Evolutionary conservation across 1,139 yeast species (phyloP).

Genomic region (Debaryomyces psychrophilus): DNA sequence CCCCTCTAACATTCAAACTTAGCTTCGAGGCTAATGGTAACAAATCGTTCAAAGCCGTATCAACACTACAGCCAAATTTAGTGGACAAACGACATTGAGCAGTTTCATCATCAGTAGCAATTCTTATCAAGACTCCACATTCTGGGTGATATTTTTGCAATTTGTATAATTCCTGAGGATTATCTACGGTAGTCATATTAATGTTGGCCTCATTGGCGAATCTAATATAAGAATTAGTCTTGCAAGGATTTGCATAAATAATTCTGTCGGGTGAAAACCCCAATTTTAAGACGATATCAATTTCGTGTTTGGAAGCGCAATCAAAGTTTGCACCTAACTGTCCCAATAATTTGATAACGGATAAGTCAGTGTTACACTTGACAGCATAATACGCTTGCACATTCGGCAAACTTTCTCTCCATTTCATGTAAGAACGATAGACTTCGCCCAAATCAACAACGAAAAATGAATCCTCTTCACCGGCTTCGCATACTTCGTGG

Average conservation of each 20-base stretch:
- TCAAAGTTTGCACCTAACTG: slow-evolving; percentile 78
- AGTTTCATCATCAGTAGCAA: slow-evolving; percentile 86
- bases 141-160: slow-evolving; percentile 67
- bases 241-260: slow-evolving; percentile 93
- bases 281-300: slow-evolving; percentile 61
- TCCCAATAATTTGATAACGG: slow-evolving; percentile 61
- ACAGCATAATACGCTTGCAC: slow-evolving; percentile 90
- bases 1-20: slow-evolving; percentile 72
- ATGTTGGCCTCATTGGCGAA: slow-evolving; percentile 63
- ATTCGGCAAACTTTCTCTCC: slow-evolving; percentile 69
- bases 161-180: slow-evolving; percentile 80
- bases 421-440: slow-evolving; percentile 57
- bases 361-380: slow-evolving; percentile 81
- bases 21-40: slow-evolving; percentile 65
- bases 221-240: slow-evolving; percentile 77
- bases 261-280: slow-evolving; percentile 70
- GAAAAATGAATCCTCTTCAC: slow-evolving; percentile 85
- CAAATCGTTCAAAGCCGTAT: slow-evolving; percentile 54
- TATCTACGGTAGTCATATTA: slow-evolving; percentile 85
- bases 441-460: slow-evolving; percentile 85
- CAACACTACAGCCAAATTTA: slow-evolving; percentile 82
- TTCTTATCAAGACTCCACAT: slow-evolving; percentile 73
- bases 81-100: slow-evolving; percentile 88
- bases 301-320: slow-evolving; percentile 90
- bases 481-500: slow-evolving; percentile 65